Conservation (phyloP, 257 asterid genomes). For the Oldenlandia corymbosa region DNA sequence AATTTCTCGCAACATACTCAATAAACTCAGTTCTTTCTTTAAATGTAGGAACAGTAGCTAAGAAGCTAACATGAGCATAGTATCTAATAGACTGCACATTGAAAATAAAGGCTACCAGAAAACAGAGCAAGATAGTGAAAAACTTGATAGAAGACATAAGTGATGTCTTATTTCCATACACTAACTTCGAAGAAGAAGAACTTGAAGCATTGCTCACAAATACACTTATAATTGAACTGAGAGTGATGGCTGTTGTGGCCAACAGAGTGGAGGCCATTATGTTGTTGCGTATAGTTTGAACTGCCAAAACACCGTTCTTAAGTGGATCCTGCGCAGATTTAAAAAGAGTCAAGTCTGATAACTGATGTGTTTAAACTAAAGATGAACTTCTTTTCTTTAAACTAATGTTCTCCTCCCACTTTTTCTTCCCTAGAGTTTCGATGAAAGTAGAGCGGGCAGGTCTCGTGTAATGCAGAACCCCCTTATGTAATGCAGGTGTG, state of each 20-base stretch:
- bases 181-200: constrained; percentile 30
- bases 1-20: constrained; percentile 53
- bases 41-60: constrained; percentile 52
- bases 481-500: too few species aligned
- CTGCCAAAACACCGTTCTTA: constrained; percentile 70
- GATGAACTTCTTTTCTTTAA: neutral
- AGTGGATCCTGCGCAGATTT: constrained; percentile 57
- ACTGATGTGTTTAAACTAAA: constrained; percentile 2
- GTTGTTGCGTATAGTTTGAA: constrained; percentile 85
- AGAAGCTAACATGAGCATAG: constrained; percentile 76
- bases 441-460: too few species aligned
- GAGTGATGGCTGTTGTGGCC: constrained; percentile 79
- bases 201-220: constrained; percentile 56
- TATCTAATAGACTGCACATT: constrained; percentile 71
- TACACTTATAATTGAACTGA: constrained; percentile 82
- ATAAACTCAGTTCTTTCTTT: constrained; percentile 44
- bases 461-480: too few species aligned
- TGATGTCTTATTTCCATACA: constrained; percentile 39
- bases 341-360: constrained; percentile 6
- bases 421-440: too few species aligned
- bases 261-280: constrained; percentile 92
- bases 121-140: constrained; percentile 65
- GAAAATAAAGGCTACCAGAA: constrained; percentile 72
- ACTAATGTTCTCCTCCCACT: too few species aligned
- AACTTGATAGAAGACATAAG: constrained; percentile 50